Percentiles rank a stretch among this genome's conserved stretches.
Conservation (phyloP, 345 rosid species). For the Triadica sebifera region DNA sequence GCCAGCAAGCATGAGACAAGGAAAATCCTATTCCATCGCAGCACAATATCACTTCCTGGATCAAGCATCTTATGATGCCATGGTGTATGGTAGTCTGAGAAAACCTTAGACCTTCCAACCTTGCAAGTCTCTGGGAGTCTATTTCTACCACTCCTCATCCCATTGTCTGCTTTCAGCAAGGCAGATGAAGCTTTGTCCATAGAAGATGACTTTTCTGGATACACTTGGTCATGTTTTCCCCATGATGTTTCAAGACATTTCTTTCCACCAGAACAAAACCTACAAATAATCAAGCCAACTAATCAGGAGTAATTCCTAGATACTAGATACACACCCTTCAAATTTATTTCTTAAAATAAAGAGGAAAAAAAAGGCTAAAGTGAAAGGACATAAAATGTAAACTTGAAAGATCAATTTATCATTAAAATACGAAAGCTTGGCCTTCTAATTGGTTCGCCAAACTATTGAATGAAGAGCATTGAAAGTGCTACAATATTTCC, state of each 20-base stretch:
- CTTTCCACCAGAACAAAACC: constrained; percentile 69
- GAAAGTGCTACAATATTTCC: neutral
- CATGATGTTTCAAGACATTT: constrained; percentile 39
- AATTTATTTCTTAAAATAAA: neutral
- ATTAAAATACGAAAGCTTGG: neutral
- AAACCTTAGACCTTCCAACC: constrained; percentile 40
- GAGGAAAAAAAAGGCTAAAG: neutral
- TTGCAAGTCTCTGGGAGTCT: constrained; percentile 44
- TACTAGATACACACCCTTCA: neutral
- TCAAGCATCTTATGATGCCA: constrained; percentile 77
- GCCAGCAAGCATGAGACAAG: constrained; percentile 74
- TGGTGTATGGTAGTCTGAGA: constrained; percentile 38
- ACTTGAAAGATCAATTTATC: neutral
- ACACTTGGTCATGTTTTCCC: constrained; percentile 44
- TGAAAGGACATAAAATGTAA: neutral
- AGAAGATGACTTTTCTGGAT: constrained; percentile 47
- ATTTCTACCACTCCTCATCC: constrained; percentile 41
- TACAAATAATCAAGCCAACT: constrained; percentile 31
- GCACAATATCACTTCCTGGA: constrained; percentile 79
- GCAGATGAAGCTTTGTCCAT: constrained; percentile 45
- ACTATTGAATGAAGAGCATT: neutral
- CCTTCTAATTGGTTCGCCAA: neutral
- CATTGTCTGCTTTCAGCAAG: constrained; percentile 48
- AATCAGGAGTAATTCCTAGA: neutral
- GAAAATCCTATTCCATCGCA: constrained; percentile 82